phyloP scores from a whole-genome alignment of 1,284 basidiomycete genomes.

The Naganishia sp. region DNA sequence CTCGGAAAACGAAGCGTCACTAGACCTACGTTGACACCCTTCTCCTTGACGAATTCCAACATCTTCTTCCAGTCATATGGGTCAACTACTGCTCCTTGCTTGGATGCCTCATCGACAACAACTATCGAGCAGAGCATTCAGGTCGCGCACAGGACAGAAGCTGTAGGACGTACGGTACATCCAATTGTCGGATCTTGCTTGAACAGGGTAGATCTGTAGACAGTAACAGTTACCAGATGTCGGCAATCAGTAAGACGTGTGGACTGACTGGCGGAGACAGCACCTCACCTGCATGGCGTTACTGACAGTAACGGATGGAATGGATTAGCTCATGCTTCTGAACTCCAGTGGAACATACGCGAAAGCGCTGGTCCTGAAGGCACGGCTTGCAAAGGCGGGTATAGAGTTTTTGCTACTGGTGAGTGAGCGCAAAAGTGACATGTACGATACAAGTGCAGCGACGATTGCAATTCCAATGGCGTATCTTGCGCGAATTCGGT shows the following conservation, averaged over 20 bases:
- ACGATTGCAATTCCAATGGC: not conserved
- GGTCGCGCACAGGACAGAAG: not conserved
- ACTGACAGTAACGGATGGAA: not conserved
- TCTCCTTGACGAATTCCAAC: constrained; percentile 64
- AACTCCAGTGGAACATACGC: not conserved
- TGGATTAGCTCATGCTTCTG: not conserved
- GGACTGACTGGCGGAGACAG: not conserved
- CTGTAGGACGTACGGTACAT: constrained; percentile 62
- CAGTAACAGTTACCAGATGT: not conserved
- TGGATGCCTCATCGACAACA: constrained; percentile 69
- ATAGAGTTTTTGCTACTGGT: not conserved
- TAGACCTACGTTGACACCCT: constrained; percentile 62
- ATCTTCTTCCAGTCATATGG: constrained; percentile 79
- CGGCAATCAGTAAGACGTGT: not conserved
- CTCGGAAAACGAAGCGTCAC: not conserved
- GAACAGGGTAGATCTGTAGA: constrained; percentile 67
- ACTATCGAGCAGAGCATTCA: constrained; percentile 45
- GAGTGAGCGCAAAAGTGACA: constrained; percentile 12
- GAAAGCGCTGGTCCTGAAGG: constrained; percentile 15
- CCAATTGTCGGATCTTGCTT: constrained; percentile 81
- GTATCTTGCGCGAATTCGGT: no score
- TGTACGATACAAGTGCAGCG: not conserved
- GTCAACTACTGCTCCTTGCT: constrained; percentile 66
- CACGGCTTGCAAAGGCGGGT: not conserved
- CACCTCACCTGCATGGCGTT: constrained; percentile 21